Evolutionary conservation across 305 asterid species (phyloP).

Genomic region (Fraxinus ornus): DNA sequence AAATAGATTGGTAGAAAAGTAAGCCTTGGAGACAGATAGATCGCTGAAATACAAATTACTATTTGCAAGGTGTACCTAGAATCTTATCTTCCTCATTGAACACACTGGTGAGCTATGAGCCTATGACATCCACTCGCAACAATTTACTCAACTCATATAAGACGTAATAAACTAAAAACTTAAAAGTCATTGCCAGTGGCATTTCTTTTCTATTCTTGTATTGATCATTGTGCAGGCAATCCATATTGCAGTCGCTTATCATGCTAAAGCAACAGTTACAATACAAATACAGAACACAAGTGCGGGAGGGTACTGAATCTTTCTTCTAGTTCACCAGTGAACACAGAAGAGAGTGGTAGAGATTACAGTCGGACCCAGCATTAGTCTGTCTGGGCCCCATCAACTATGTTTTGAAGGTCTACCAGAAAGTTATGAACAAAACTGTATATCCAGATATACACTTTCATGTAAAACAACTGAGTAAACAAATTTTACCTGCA

Average conservation of each 20-base stretch:
- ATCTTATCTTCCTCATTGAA: not conserved
- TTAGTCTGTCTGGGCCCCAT: not conserved
- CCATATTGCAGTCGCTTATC: not conserved
- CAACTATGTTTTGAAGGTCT: not conserved
- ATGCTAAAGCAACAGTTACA: not conserved
- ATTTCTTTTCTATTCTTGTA: not conserved
- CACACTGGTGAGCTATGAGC: not conserved
- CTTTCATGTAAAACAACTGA: slow-evolving; percentile 13
- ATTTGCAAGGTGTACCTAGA: not conserved
- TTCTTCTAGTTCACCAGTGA: not conserved
- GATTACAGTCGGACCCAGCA: not conserved
- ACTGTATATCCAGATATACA: not conserved
- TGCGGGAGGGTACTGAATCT: not conserved
- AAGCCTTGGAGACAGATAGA: not conserved
- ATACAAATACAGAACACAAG: not conserved
- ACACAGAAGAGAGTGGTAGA: not conserved
- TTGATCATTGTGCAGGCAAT: not conserved
- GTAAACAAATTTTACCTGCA: slow-evolving; percentile 57
- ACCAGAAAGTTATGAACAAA: not conserved
- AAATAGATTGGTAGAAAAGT: not conserved
- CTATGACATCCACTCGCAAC: not conserved
- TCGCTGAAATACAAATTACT: not conserved
- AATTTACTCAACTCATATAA: not conserved
- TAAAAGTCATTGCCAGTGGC: not conserved
- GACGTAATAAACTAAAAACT: not conserved